Evolutionary conservation across 345 rosid genomes (phyloP).

Genomic region (Salix udensis): DNA sequence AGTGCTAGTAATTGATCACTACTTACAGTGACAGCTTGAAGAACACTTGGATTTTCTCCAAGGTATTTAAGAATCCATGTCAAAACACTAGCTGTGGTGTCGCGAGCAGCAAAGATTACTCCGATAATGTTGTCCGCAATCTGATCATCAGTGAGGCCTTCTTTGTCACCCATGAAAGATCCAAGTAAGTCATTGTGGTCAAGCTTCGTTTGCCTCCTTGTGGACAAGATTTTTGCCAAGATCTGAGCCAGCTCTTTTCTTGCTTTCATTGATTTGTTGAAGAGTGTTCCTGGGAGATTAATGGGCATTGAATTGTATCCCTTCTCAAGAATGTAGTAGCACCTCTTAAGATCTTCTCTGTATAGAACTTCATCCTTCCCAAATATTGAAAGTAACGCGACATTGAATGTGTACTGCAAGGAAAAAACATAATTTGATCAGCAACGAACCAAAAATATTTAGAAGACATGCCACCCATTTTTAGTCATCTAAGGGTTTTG

Average conservation of each 20-base stretch:
- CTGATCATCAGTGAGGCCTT: constrained; percentile 66
- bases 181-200: constrained; percentile 60
- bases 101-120: constrained; percentile 83
- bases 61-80: constrained; percentile 88
- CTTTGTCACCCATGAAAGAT: constrained; percentile 73
- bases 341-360: constrained; percentile 75
- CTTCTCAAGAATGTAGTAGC: constrained; percentile 84
- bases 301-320: constrained; percentile 99
- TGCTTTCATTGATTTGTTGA: constrained; percentile 84
- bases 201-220: constrained; percentile 41
- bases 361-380: constrained; percentile 59
- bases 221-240: constrained; percentile 52
- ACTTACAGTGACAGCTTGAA: constrained; percentile 74
- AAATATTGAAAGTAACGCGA: constrained; percentile 71
- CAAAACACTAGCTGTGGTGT: constrained; percentile 79
- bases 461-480: background rate
- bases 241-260: constrained; percentile 73
- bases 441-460: background rate
- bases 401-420: constrained; percentile 75
- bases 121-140: constrained; percentile 88
- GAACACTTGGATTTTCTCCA: constrained; percentile 59
- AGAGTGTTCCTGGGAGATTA: constrained; percentile 85
- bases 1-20: background rate
- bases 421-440: background rate
- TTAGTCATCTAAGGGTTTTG: background rate